A percentile compares a stretch with the other conserved stretches of the same genome.
Conservation (phyloP, 352 stramenopile species). For the Phytopythium chamaehyphon region DNA sequence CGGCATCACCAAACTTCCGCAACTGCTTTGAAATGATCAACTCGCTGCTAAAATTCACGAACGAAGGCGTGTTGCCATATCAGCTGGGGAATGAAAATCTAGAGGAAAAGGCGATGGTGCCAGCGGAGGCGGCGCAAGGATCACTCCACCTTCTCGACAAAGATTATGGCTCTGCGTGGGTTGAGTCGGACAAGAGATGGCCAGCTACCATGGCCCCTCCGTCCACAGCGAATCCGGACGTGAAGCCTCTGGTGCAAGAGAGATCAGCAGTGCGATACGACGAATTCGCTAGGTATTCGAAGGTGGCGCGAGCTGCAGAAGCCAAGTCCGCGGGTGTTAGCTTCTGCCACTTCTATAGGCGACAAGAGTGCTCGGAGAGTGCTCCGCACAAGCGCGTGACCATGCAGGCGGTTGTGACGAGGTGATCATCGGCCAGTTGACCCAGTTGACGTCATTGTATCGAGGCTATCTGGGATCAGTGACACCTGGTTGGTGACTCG, state of each 20-base stretch:
- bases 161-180: background rate
- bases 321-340: slow-evolving; percentile 32
- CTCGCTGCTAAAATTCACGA: slow-evolving; percentile 53
- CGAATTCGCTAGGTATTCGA: slow-evolving; percentile 49
- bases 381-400: slow-evolving; percentile 25
- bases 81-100: background rate
- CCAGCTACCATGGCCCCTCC: slow-evolving; percentile 1
- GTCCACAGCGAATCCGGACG: background rate
- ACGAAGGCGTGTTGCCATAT: slow-evolving; percentile 24
- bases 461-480: background rate
- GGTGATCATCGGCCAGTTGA: slow-evolving; percentile 14
- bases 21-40: slow-evolving; percentile 68
- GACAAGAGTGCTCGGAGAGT: slow-evolving; percentile 43
- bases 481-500: background rate
- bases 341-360: slow-evolving; percentile 67
- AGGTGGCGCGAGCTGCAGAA: slow-evolving; percentile 46
- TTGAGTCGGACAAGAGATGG: background rate
- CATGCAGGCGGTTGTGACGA: slow-evolving; percentile 13
- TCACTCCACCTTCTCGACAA: background rate
- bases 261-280: slow-evolving; percentile 4
- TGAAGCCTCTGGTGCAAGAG: background rate
- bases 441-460: slow-evolving; percentile 2
- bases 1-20: slow-evolving; percentile 24
- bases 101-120: background rate
- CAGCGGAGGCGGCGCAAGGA: background rate